Conservation (phyloP, 2,329 filamentous ascomycete genomes). For the Cryoendolithus antarcticus region DNA sequence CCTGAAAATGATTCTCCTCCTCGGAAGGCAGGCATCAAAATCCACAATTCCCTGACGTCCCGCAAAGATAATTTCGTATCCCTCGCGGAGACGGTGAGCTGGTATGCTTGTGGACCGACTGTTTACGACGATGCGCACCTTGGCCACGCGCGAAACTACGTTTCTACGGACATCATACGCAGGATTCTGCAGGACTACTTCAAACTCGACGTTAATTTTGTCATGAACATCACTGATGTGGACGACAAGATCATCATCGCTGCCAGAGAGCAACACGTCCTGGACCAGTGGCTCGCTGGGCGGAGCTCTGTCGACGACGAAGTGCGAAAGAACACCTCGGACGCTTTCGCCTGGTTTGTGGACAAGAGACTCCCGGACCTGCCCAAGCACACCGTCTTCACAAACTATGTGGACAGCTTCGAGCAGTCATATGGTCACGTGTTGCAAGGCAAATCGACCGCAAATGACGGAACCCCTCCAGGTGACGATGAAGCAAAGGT, state of each 20-base stretch:
- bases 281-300: slow-evolving; percentile 52
- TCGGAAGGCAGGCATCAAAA: slow-evolving; percentile 35
- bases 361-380: slow-evolving; percentile 56
- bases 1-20: background rate
- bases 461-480: slow-evolving; percentile 39
- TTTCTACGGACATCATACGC: slow-evolving; percentile 77
- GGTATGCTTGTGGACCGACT: slow-evolving; percentile 85
- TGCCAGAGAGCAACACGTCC: slow-evolving; percentile 65
- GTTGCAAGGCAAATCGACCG: slow-evolving; percentile 42
- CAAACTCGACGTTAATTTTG: slow-evolving; percentile 68
- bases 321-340: slow-evolving; percentile 36
- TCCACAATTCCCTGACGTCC: slow-evolving; percentile 72
- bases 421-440: slow-evolving; percentile 42
- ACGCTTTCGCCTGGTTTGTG: slow-evolving; percentile 44
- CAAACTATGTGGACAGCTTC: slow-evolving; percentile 36
- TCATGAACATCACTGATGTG: slow-evolving; percentile 85
- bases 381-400: slow-evolving; percentile 14
- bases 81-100: slow-evolving; percentile 58
- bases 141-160: slow-evolving; percentile 80
- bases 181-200: slow-evolving; percentile 77
- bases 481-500: slow-evolving; percentile 74
- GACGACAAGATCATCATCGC: slow-evolving; percentile 52
- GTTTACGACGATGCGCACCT: slow-evolving; percentile 67
- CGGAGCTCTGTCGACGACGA: slow-evolving; percentile 33
- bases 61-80: slow-evolving; percentile 64